Base-by-base conservation (phyloP, 352 stramenopile species). In the Pythium folliculosum region DNA sequence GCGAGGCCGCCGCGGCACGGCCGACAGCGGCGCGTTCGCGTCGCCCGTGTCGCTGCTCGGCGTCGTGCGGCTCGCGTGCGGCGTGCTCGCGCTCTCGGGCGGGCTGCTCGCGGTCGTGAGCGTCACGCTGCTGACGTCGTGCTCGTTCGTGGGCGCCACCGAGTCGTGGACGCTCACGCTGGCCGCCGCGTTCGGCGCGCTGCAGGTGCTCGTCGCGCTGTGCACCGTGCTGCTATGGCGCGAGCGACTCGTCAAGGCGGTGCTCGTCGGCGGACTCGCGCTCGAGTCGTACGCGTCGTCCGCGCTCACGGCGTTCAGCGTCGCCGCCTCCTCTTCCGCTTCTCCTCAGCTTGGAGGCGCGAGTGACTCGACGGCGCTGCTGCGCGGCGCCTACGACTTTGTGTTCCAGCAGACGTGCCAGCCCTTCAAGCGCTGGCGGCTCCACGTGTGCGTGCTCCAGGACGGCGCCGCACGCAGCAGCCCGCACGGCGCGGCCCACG, bases 151-250 rank as follows among this genome's bases (percentile, higher is more conserved):
- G 62, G 68, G 68, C 40, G 56, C 65, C 19, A 59, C 40, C n/a
- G 58, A 66, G 50, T 63, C 73, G 52, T 77, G 72, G 70, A 22
- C 72, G n/a, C 58, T 84, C 19, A 44, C 68, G 17, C 30, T 76
- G 13, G 66, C 73, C 49, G 60, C 71, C 2, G 23, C 71, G 19
- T 81, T 67, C 48, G 65, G 65, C 12, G 27, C 45, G n/a, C 22
- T 67, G 3, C 65, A 67, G 47, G 1, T 70, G 8, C 23, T 65
- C 19, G 40, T 47, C 1, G 55, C 55, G 5, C 14, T 65, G n/a
- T 54, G 55, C 17, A 37, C 63, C 3, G 32, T 45, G 10, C 32
- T 56, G 3, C 12, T 37, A 0, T 65, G 63, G 63, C 22, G 40
- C 32, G 35, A 59, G 37, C 55, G 43, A 5, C 37, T 70, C 22